phyloP scores from a whole-genome alignment of 225 moss, liverwort and hornwort species.

The Bryum argenteum region DNA sequence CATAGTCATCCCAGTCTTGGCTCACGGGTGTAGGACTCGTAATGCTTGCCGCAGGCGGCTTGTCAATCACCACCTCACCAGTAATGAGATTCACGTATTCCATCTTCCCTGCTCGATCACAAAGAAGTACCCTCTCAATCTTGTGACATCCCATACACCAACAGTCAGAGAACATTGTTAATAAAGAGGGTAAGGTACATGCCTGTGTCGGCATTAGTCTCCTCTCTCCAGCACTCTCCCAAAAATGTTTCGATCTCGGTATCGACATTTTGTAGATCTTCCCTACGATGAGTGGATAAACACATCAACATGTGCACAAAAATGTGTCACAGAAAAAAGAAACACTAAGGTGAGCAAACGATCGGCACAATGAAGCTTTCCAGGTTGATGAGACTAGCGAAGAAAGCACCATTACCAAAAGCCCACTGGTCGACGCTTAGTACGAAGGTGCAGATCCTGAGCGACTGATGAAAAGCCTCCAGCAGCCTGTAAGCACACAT shows the following conservation, averaged over 20 bases:
- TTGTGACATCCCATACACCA: conserved; percentile 1
- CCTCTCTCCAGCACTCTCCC: conserved; percentile 72
- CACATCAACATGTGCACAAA: conserved; percentile 14
- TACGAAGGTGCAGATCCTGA: conserved; percentile 73
- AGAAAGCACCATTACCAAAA: conserved; percentile 69
- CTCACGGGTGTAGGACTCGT: conserved; percentile 75
- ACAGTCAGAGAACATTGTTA: neutral
- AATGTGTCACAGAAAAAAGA: conserved; percentile 2
- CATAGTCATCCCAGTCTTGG: conserved; percentile 56
- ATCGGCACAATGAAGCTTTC: conserved; percentile 18
- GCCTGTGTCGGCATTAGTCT: conserved; percentile 65
- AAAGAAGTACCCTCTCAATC: conserved; percentile 23
- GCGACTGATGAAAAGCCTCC: conserved; percentile 95
- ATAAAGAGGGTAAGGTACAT: neutral
- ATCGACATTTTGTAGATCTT: conserved; percentile 89
- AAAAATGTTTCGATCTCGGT: conserved; percentile 88
- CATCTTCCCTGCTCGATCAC: conserved; percentile 47
- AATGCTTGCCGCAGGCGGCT: conserved; percentile 59
- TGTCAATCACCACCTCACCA: conserved; percentile 45
- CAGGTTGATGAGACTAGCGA: neutral
- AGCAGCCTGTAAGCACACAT: conserved; percentile 55
- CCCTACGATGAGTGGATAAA: conserved; percentile 57
- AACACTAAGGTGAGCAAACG: conserved; percentile 5
- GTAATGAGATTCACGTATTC: conserved; percentile 41
- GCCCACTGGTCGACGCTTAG: conserved; percentile 88